These are phyloP conservation scores for Paramarasmius palmivorus DNA, from an alignment of 1,284 basidiomycete species.

Conservation along the genomic window DNA sequence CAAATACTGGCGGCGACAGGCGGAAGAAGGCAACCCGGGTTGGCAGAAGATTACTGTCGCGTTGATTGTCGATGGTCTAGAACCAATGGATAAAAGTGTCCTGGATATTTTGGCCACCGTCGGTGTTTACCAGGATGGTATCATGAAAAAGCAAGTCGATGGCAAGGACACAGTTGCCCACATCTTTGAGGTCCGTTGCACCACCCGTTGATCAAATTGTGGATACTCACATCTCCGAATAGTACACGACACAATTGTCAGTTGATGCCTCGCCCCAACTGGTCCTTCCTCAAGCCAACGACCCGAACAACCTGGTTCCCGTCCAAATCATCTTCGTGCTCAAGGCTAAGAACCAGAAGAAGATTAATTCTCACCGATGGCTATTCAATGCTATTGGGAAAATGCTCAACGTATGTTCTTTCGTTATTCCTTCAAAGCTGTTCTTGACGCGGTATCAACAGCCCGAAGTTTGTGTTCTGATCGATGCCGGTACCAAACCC, in stretches of 20 bases:
- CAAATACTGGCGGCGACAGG: slow-evolving; percentile 86
- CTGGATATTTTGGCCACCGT: slow-evolving; percentile 87
- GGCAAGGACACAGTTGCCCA: slow-evolving; percentile 92
- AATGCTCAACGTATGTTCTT: slow-evolving; percentile 61
- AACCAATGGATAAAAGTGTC: slow-evolving; percentile 94
- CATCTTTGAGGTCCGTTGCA: slow-evolving; percentile 75
- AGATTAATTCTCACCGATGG: slow-evolving; percentile 97
- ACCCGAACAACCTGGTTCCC: slow-evolving; percentile 90
- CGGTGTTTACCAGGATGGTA: slow-evolving; percentile 90
- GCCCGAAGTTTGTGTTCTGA: slow-evolving; percentile 88
- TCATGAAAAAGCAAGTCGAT: slow-evolving; percentile 95
- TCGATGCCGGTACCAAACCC: slow-evolving; percentile 95
- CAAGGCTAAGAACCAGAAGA: slow-evolving; percentile 97
- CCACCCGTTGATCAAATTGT: slow-evolving; percentile 5
- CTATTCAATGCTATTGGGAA: slow-evolving; percentile 95
- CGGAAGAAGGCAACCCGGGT: slow-evolving; percentile 85
- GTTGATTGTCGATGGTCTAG: slow-evolving; percentile 91
- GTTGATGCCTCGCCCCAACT: slow-evolving; percentile 89
- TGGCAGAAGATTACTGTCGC: slow-evolving; percentile 96
- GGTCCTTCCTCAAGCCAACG: slow-evolving; percentile 86
- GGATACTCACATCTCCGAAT: slow-evolving; percentile 6
- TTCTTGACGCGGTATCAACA: slow-evolving; percentile 30
- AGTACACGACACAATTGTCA: slow-evolving; percentile 92
- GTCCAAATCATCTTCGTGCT: slow-evolving; percentile 95
- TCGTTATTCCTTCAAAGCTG: not conserved